A percentile compares a stretch with the other conserved stretches of the same genome.
Conservation (phyloP, 2,329 filamentous ascomycete species). For the Biscogniauxia sp. region DNA sequence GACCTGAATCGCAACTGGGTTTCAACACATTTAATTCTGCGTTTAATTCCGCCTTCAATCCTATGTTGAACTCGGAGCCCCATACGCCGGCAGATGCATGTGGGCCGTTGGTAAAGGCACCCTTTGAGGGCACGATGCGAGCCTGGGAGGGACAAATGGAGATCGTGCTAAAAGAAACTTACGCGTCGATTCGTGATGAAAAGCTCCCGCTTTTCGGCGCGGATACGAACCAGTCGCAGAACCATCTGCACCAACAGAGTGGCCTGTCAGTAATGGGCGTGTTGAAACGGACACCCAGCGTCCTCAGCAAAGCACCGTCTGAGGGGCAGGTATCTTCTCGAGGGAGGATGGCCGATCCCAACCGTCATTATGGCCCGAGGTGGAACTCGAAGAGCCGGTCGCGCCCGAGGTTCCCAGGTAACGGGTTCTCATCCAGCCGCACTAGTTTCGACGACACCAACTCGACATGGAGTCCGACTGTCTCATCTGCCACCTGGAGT, state of each 20-base stretch:
- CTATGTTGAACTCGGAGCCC: constrained; percentile 28
- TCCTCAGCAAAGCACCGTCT: constrained; percentile 89
- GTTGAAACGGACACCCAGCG: constrained; percentile 83
- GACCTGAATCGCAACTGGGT: constrained; percentile 43
- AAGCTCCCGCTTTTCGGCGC: constrained; percentile 83
- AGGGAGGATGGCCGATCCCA: constrained; percentile 64
- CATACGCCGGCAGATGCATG: constrained; percentile 49
- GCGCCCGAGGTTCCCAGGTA: constrained; percentile 71
- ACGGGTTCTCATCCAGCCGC: constrained; percentile 82
- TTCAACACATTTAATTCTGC: constrained; percentile 16
- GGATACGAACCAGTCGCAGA: constrained; percentile 42
- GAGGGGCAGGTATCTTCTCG: constrained; percentile 70
- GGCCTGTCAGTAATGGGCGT: constrained; percentile 72
- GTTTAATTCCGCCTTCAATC: no score
- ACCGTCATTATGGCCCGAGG: constrained; percentile 55
- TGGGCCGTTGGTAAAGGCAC: constrained; percentile 73
- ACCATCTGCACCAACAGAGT: constrained; percentile 49
- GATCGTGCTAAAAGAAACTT: constrained; percentile 87
- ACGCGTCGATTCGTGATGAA: constrained; percentile 82
- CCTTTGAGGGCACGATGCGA: constrained; percentile 71
- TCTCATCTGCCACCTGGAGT: constrained; percentile 92
- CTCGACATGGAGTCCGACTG: constrained; percentile 83
- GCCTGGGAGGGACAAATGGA: constrained; percentile 91
- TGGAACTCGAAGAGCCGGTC: constrained; percentile 88
- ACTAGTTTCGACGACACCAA: constrained; percentile 91